Conservation (phyloP, 2,329 filamentous ascomycete genomes). For the Ophiostoma angusticollis region DNA sequence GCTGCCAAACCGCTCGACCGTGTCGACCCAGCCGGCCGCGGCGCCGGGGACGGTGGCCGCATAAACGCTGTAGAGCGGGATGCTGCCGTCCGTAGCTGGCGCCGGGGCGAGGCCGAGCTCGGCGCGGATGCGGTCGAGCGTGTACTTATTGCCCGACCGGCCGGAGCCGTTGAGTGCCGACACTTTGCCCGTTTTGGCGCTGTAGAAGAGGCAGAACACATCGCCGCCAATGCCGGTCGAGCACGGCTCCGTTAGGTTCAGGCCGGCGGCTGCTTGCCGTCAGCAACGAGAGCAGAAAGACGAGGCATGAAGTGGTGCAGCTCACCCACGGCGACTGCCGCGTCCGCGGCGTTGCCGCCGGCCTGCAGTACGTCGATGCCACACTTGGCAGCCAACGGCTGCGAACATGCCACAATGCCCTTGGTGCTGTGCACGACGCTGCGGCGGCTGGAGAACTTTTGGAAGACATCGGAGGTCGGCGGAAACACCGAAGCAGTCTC, state of each 20-base stretch:
- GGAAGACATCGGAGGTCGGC: constrained; percentile 36
- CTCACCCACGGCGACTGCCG: constrained; percentile 81
- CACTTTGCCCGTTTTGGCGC: constrained; percentile 69
- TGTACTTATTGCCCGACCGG: constrained; percentile 57
- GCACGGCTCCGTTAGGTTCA: constrained; percentile 87
- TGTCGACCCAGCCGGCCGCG: constrained; percentile 86
- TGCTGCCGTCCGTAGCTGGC: constrained; percentile 30
- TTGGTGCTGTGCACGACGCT: constrained; percentile 90
- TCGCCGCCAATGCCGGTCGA: constrained; percentile 94
- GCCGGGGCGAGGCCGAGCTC: constrained; percentile 47
- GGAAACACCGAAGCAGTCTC: constrained; percentile 34
- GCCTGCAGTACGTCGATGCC: constrained; percentile 73
- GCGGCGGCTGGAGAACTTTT: constrained; percentile 55
- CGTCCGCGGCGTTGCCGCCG: constrained; percentile 91
- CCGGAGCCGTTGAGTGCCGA: constrained; percentile 87
- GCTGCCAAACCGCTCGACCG: constrained; percentile 77
- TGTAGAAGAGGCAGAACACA: constrained; percentile 91
- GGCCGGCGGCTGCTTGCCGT: constrained; percentile 53
- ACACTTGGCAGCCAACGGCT: constrained; percentile 79
- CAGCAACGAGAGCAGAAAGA: not conserved
- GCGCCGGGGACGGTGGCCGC: constrained; percentile 82
- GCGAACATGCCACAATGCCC: constrained; percentile 80
- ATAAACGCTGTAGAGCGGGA: constrained; percentile 61
- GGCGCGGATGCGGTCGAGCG: constrained; percentile 55
- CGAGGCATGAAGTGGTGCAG: too few species aligned